Percentiles rank a stretch among this genome's conserved stretches.
These are phyloP conservation scores for Carex scoparia DNA, from an alignment of 176 grass and related monocot species.

Conservation along the genomic window DNA sequence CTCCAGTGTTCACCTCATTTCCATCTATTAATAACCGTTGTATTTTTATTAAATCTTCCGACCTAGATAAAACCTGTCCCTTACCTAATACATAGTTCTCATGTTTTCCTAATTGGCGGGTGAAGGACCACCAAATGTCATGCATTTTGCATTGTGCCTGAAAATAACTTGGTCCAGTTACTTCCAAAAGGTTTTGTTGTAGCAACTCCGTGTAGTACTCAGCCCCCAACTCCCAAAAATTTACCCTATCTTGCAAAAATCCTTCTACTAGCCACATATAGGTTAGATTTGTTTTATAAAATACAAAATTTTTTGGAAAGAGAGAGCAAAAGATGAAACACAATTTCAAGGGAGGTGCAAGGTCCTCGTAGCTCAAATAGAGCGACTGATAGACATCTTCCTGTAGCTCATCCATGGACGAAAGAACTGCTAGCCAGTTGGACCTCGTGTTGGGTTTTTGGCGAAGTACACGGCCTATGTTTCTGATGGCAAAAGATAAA, in stretches of 20 bases:
- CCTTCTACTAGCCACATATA: constrained; percentile 25
- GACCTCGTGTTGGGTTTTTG: rapidly evolving
- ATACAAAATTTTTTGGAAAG: constrained; percentile 17
- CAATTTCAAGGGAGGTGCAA: constrained; percentile 24
- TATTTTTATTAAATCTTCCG: background rate
- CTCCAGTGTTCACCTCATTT: background rate
- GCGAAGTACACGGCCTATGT: constrained; percentile 29
- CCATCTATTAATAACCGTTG: background rate
- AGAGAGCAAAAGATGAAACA: constrained; percentile 35
- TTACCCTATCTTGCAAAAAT: background rate
- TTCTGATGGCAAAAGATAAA: too few species aligned
- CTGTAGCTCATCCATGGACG: constrained; percentile 14
- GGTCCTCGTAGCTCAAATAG: constrained; percentile 25
- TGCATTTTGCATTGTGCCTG: background rate
- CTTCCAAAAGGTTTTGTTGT: constrained; percentile 26
- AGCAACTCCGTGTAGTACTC: constrained; percentile 28
- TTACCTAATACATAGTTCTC: background rate
- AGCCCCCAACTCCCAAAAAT: background rate
- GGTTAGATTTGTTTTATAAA: background rate
- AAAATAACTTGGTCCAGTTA: background rate
- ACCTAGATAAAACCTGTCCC: background rate
- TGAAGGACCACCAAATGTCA: background rate
- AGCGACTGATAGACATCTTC: constrained; percentile 16
- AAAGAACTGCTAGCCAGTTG: constrained; percentile 27
- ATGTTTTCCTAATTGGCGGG: background rate